phyloP scores from a whole-genome alignment of 495 filamentous ascomycete genomes.

The Amniculicola lignicola region DNA sequence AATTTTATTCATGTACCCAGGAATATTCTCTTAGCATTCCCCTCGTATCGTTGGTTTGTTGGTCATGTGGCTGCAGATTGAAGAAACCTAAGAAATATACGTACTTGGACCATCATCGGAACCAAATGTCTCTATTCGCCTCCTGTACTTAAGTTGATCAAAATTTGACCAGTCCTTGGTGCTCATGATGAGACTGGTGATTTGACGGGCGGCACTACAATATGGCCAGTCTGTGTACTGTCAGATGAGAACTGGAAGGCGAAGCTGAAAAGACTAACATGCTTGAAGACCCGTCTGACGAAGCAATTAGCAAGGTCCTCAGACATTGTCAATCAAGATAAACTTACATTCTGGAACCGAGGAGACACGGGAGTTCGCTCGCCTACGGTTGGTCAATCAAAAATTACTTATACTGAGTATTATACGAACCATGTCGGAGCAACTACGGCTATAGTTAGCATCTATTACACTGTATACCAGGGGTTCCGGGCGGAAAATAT shows the following conservation, averaged over 20 bases:
- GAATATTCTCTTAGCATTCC: no score
- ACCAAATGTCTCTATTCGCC: constrained; percentile 79
- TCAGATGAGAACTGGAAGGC: constrained; percentile 18
- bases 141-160: constrained; percentile 69
- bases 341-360: constrained; percentile 78
- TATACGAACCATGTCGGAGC: constrained; percentile 70
- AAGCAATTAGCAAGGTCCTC: constrained; percentile 7
- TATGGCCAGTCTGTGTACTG: constrained; percentile 78
- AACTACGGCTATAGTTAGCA: constrained; percentile 47
- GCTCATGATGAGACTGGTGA: constrained; percentile 67
- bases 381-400: constrained; percentile 42
- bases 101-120: constrained; percentile 58
- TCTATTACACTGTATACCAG: no score
- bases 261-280: constrained; percentile 49
- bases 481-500: background rate
- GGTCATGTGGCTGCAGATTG: background rate
- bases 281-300: constrained; percentile 65
- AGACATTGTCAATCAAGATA: background rate
- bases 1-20: no score
- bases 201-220: constrained; percentile 69
- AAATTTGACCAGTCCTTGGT: constrained; percentile 57
- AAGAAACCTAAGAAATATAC: background rate
- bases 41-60: no score
- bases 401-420: background rate
- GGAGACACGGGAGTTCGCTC: constrained; percentile 83